A percentile compares a stretch with the other conserved stretches of the same genome.
phyloP scores from a whole-genome alignment of 2,329 filamentous ascomycete genomes.

The Daldinia eschscholtzii region DNA sequence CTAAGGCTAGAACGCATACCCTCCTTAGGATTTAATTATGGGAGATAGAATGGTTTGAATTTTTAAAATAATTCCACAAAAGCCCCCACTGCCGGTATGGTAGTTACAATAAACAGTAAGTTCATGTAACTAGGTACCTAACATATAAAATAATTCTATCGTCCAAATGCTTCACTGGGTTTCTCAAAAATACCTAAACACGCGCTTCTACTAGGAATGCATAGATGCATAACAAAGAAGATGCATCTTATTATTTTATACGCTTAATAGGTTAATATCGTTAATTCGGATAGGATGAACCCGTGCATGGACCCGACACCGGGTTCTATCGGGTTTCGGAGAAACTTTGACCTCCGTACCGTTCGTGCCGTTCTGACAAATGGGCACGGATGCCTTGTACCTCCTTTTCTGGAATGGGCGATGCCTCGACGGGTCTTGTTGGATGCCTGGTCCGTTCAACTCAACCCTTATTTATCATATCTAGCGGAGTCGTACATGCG shows the following conservation, averaged over 20 bases:
- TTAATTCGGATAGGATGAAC: neutral
- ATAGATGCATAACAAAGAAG: too few relatives aligned
- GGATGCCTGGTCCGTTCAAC: constrained; percentile 2
- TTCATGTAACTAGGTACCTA: too few relatives aligned
- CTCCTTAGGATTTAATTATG: too few relatives aligned
- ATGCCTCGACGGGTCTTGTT: too few relatives aligned
- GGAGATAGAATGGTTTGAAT: too few relatives aligned
- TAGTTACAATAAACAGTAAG: too few relatives aligned
- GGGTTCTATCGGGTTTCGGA: neutral
- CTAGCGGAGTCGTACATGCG: neutral
- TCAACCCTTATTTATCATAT: neutral
- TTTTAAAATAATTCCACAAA: too few relatives aligned
- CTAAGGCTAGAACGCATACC: too few relatives aligned
- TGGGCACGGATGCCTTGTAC: constrained; percentile 7
- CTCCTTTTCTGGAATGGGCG: neutral
- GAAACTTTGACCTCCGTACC: neutral
- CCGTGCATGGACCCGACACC: neutral
- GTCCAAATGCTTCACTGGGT: neutral
- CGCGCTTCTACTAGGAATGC: too few relatives aligned
- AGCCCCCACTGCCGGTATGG: too few relatives aligned
- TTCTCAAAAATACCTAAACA: too few relatives aligned
- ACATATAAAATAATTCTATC: neutral
- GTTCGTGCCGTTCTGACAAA: constrained; percentile 1
- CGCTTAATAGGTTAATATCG: neutral
- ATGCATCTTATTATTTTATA: too few relatives aligned